Evolutionary conservation across 2,329 filamentous ascomycete genomes (phyloP).

Genomic region (Didymella pinodella): DNA sequence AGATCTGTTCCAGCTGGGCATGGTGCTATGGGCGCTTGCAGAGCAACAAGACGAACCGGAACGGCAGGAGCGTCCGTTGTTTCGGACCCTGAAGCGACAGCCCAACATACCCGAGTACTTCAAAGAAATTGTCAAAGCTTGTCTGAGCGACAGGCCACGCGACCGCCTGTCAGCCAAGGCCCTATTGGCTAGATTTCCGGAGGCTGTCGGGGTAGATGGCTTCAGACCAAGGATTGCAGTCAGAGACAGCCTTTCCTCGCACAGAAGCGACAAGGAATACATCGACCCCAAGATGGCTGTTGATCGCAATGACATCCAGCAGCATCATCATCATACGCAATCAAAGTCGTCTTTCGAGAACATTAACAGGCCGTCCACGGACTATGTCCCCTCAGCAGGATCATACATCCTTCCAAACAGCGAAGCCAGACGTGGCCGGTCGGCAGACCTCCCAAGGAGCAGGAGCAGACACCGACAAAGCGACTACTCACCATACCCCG

Average conservation of each 20-base stretch:
- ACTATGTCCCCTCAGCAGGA: slow-evolving; percentile 55
- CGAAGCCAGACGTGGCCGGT: slow-evolving; percentile 36
- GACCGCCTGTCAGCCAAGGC: slow-evolving; percentile 75
- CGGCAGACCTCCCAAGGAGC: slow-evolving; percentile 27
- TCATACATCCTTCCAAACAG: slow-evolving; percentile 53
- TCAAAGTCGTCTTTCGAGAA: slow-evolving; percentile 45
- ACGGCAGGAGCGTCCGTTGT: slow-evolving; percentile 72
- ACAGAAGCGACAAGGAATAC: slow-evolving; percentile 57
- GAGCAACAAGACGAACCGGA: slow-evolving; percentile 91
- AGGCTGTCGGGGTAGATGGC: slow-evolving; percentile 24
- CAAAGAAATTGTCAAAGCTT: slow-evolving; percentile 75
- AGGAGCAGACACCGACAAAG: slow-evolving; percentile 44
- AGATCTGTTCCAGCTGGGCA: slow-evolving; percentile 93
- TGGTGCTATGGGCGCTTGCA: slow-evolving; percentile 94
- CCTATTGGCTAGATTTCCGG: slow-evolving; percentile 61
- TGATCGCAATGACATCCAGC: slow-evolving; percentile 54
- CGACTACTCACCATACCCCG: slow-evolving; percentile 47
- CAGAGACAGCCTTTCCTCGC: slow-evolving; percentile 50
- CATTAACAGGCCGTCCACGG: slow-evolving; percentile 50
- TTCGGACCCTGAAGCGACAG: slow-evolving; percentile 38
- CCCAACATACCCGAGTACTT: slow-evolving; percentile 80
- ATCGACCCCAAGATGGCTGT: slow-evolving; percentile 57
- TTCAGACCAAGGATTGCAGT: slow-evolving; percentile 28
- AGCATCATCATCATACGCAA: slow-evolving; percentile 36
- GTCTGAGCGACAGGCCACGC: slow-evolving; percentile 77